Conservation (phyloP, 305 asterid genomes). For the Fraxinus sp. region DNA sequence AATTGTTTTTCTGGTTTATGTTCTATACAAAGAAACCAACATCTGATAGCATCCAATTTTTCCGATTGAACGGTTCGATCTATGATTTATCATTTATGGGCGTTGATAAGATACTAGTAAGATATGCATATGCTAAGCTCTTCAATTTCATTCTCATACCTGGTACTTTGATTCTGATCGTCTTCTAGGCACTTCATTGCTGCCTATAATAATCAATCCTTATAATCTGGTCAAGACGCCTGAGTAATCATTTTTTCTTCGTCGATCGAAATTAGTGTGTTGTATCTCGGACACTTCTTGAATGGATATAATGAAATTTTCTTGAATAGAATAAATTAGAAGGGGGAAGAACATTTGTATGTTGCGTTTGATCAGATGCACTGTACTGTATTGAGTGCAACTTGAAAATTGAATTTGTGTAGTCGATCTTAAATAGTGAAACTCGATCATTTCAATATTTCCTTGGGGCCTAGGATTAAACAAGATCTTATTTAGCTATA, state of each 20-base stretch:
- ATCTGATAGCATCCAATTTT: not conserved
- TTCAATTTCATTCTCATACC: not conserved
- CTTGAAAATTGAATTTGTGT: not conserved
- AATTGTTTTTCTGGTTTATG: not conserved
- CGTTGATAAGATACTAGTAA: not conserved
- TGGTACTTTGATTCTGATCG: not conserved
- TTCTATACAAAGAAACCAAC: not conserved
- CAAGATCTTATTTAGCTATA: not conserved
- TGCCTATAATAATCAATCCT: not conserved
- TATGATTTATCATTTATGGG: not conserved
- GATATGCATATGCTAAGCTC: not conserved
- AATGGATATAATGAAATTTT: not conserved
- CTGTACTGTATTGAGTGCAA: not conserved
- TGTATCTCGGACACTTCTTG: not conserved
- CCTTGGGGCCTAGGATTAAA: not conserved
- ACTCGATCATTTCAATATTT: not conserved
- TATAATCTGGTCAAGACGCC: not conserved
- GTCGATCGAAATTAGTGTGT: not conserved
- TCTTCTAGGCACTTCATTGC: not conserved
- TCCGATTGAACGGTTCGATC: not conserved
- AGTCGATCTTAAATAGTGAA: not conserved
- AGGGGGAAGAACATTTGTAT: not conserved
- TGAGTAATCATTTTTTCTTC: not conserved
- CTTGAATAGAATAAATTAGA: not conserved
- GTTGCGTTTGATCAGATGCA: not conserved